Conservation (phyloP, 768 basidiomycete species). For the Auricularia sp. region DNA sequence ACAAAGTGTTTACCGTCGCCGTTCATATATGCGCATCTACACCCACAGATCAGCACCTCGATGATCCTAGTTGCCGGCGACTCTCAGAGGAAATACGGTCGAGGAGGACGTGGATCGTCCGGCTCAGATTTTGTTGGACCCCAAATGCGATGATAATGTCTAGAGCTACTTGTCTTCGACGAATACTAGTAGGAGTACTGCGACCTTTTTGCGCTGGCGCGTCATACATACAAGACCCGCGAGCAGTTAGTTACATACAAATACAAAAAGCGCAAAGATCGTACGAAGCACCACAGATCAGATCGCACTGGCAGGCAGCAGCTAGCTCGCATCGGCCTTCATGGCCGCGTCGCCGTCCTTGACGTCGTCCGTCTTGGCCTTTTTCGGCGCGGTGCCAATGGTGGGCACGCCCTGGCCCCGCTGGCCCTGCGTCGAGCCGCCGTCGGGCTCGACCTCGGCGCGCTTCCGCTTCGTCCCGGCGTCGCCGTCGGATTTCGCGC, state of each 20-base stretch:
- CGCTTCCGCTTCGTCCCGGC: slow-evolving; percentile 70
- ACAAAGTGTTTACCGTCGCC: no score
- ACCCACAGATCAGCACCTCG: no score
- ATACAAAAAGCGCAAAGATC: not conserved
- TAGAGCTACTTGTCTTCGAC: no score
- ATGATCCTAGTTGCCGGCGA: no score
- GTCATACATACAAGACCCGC: no score
- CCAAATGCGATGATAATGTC: no score
- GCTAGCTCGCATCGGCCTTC: not conserved
- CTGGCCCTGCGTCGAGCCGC: slow-evolving; percentile 57
- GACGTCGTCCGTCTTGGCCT: slow-evolving; percentile 29
- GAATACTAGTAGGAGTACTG: no score
- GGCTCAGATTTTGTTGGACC: no score
- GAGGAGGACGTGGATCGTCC: no score
- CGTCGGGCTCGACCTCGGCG: slow-evolving; percentile 60
- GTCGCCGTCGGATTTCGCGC: slow-evolving; percentile 15
- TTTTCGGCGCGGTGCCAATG: slow-evolving; percentile 28
- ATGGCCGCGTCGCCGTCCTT: not conserved
- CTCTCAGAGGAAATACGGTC: no score
- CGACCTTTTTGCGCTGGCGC: no score
- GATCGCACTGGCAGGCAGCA: not conserved
- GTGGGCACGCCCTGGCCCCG: slow-evolving; percentile 53
- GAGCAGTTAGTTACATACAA: not conserved
- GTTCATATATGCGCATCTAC: no score
- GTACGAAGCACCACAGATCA: not conserved